These are phyloP conservation scores for Bacidia rubella DNA, from an alignment of 495 filamentous ascomycete species.

Conservation along the genomic window DNA sequence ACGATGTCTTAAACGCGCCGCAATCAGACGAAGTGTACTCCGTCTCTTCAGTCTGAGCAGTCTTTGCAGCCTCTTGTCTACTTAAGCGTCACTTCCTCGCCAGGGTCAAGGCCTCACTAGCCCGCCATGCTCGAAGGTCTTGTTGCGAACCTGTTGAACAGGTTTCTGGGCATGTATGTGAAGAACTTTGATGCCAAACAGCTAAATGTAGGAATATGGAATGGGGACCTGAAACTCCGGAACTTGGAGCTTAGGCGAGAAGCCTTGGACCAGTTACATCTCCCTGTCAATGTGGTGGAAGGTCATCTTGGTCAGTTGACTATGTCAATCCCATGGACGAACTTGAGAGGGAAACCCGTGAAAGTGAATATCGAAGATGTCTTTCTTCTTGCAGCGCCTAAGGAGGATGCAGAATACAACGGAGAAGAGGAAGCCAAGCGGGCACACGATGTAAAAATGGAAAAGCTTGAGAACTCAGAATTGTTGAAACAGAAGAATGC, in stretches of 20 bases:
- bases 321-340: conserved; percentile 90
- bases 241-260: conserved; percentile 86
- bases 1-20: no score
- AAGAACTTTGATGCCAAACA: conserved; percentile 96
- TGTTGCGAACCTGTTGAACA: conserved; percentile 84
- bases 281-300: conserved; percentile 91
- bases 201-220: conserved; percentile 96
- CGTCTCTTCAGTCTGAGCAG: no score
- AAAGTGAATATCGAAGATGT: conserved; percentile 94
- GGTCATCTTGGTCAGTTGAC: conserved; percentile 86
- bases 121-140: conserved; percentile 53
- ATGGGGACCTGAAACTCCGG: conserved; percentile 83
- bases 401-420: conserved; percentile 86
- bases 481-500: conserved; percentile 76
- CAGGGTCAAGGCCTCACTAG: conserved; percentile 26
- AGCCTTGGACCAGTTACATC: conserved; percentile 87
- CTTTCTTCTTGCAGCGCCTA: conserved; percentile 82
- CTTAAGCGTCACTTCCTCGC: conserved; percentile 23
- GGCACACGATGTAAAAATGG: conserved; percentile 81
- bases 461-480: conserved; percentile 92
- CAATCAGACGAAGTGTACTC: no score
- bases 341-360: conserved; percentile 83
- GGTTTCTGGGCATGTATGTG: conserved; percentile 98
- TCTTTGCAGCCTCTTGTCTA: no score
- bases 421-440: conserved; percentile 78